phyloP scores from a whole-genome alignment of 371 early-diverging fungal genomes.

The Actinomucor elegans region DNA sequence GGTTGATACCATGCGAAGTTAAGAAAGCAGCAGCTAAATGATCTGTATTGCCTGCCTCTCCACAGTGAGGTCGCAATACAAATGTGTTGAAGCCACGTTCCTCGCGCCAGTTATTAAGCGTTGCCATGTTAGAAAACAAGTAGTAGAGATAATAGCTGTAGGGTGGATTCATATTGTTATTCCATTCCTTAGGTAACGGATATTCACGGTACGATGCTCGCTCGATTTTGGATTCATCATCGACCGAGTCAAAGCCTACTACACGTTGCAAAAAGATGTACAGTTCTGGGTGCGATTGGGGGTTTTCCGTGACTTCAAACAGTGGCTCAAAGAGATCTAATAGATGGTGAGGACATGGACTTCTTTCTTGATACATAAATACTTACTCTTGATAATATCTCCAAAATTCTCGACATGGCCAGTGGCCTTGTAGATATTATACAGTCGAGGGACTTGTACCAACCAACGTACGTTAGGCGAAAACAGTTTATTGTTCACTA shows the following conservation, averaged over 20 bases:
- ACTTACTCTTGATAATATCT: constrained; percentile 75
- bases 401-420: constrained; percentile 75
- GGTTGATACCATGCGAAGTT: constrained; percentile 89
- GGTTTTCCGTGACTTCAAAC: constrained; percentile 91
- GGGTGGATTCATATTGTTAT: constrained; percentile 82
- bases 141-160: constrained; percentile 98
- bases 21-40: constrained; percentile 94
- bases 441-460: constrained; percentile 95
- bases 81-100: constrained; percentile 89
- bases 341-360: not conserved
- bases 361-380: not conserved
- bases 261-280: constrained; percentile 95
- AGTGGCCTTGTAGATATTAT: constrained; percentile 84
- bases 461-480: constrained; percentile 96
- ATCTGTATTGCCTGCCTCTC: constrained; percentile 98
- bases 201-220: constrained; percentile 80
- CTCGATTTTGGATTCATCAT: constrained; percentile 96
- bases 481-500: constrained; percentile 90
- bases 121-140: constrained; percentile 89
- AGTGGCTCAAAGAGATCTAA: constrained; percentile 91
- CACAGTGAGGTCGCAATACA: constrained; percentile 94
- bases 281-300: constrained; percentile 82
- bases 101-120: constrained; percentile 87
- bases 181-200: constrained; percentile 89
- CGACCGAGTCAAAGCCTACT: constrained; percentile 96